These are phyloP conservation scores for Rhododendron kiyosumense DNA, from an alignment of 148 eudicot species.

Conservation along the genomic window DNA sequence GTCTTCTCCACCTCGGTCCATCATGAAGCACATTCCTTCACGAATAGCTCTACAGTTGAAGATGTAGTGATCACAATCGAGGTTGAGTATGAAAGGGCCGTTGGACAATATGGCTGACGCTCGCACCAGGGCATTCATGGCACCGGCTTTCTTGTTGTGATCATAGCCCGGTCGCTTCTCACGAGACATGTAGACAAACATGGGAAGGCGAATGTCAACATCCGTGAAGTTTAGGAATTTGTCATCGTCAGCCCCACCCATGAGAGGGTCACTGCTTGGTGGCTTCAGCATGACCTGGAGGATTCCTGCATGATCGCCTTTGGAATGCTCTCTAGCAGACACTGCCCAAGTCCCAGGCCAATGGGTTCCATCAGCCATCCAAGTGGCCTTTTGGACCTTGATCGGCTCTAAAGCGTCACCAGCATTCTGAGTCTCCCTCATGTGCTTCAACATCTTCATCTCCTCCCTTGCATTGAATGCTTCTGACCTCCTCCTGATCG, in stretches of 20 bases:
- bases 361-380: slow-evolving; percentile 96
- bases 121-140: slow-evolving; percentile 33
- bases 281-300: slow-evolving; percentile 96
- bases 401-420: slow-evolving; percentile 57
- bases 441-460: slow-evolving; percentile 72
- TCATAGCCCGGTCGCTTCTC: slow-evolving; percentile 24
- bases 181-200: slow-evolving; percentile 66
- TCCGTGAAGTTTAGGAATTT: slow-evolving; percentile 59
- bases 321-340: slow-evolving; percentile 56
- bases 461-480: slow-evolving; percentile 95
- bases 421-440: slow-evolving; percentile 48
- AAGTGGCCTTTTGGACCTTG: slow-evolving; percentile 66
- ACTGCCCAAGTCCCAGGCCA: slow-evolving; percentile 83
- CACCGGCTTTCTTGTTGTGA: slow-evolving; percentile 27
- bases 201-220: slow-evolving; percentile 74
- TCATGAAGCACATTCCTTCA: slow-evolving; percentile 99
- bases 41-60: slow-evolving; percentile 68
- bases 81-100: slow-evolving; percentile 87
- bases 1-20: slow-evolving; percentile 89
- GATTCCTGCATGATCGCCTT: slow-evolving; percentile 89
- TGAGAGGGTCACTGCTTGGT: slow-evolving; percentile 51
- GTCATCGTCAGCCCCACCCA: slow-evolving; percentile 50
- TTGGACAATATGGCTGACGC: slow-evolving; percentile 81
- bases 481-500: slow-evolving; percentile 80
- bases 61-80: slow-evolving; percentile 92